Percentiles rank a stretch among this genome's conserved stretches.
phyloP scores from a whole-genome alignment of 2,329 filamentous ascomycete genomes.

The Pestalotiopsis sp. region DNA sequence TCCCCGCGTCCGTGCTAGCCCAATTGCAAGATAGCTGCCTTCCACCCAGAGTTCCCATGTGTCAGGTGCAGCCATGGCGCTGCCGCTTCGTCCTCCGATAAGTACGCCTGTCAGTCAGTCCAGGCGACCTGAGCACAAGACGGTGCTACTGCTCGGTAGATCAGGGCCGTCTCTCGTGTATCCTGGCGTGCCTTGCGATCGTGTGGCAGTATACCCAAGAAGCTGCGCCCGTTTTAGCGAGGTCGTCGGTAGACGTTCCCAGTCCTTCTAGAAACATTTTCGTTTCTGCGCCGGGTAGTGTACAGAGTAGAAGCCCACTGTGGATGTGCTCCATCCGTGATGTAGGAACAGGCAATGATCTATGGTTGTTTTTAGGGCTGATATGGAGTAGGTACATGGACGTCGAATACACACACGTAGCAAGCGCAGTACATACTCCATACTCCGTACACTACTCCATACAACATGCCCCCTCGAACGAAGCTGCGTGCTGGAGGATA shows the following conservation, averaged over 20 bases:
- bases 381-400: neutral
- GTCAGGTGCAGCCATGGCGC: neutral
- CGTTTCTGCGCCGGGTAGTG: neutral
- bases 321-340: neutral
- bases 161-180: neutral
- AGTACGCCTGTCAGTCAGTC: neutral
- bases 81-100: neutral
- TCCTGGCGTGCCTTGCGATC: neutral
- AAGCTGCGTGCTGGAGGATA: neutral
- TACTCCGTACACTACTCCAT: neutral
- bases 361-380: neutral
- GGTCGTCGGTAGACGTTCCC: neutral
- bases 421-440: neutral
- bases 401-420: neutral
- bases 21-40: neutral
- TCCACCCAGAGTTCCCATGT: neutral
- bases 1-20: slow-evolving; percentile 5
- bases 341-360: slow-evolving; percentile 4
- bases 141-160: neutral
- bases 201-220: neutral
- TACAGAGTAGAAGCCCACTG: neutral
- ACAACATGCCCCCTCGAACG: neutral
- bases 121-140: neutral
- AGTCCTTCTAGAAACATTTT: neutral
- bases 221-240: no score